Evolutionary conservation across 176 grass and related monocot genomes (phyloP).

Genomic region (Carex pumila): DNA sequence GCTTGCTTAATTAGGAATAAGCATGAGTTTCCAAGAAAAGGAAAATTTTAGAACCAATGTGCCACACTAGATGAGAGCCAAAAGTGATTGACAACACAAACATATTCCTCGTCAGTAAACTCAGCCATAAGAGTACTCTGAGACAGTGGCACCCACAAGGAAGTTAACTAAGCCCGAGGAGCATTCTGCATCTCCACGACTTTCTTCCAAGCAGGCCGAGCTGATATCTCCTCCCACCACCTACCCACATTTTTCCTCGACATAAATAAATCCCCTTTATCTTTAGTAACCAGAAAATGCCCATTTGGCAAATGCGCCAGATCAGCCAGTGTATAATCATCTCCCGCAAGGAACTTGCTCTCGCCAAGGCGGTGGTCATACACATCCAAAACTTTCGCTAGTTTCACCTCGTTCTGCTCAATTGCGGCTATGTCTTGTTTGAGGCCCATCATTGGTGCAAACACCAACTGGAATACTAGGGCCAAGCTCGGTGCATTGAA

Average conservation of each 20-base stretch:
- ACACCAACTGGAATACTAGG: conserved; percentile 71
- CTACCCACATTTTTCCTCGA: conserved; percentile 65
- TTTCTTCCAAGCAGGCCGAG: conserved; percentile 60
- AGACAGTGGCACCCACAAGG: neutral
- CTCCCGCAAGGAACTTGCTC: conserved; percentile 57
- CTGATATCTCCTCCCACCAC: conserved; percentile 82
- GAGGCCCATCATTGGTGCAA: conserved; percentile 50
- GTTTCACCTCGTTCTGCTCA: conserved; percentile 63
- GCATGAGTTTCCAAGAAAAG: neutral
- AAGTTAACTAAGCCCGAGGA: neutral
- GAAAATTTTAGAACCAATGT: neutral
- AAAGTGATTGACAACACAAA: neutral
- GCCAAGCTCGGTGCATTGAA: conserved; percentile 67
- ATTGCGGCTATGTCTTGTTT: conserved; percentile 46
- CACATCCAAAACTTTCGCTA: conserved; percentile 76
- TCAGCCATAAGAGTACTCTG: neutral
- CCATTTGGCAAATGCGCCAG: conserved; percentile 78
- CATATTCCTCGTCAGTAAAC: neutral
- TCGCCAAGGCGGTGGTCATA: conserved; percentile 59
- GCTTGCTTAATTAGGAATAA: neutral
- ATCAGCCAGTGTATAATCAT: conserved; percentile 75
- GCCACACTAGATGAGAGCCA: neutral
- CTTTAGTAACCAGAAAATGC: conserved; percentile 42
- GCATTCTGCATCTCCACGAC: conserved; percentile 51
- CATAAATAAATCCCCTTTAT: conserved; percentile 37